Base-by-base conservation (phyloP, 2,329 filamentous ascomycete genomes). In the Zelopaecilomyces penicillatus region DNA sequence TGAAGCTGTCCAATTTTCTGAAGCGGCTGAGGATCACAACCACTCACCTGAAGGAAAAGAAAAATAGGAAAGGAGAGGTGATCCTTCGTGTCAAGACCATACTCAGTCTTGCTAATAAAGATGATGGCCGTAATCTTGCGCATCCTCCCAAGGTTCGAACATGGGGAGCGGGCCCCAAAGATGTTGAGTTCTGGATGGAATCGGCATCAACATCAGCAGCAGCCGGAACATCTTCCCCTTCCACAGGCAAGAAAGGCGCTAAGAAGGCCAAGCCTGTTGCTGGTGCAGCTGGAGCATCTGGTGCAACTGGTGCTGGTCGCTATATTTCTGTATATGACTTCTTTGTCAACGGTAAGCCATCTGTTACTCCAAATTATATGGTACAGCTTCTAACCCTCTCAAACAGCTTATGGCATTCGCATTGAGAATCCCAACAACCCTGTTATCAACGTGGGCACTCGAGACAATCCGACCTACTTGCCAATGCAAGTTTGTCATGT, bases 371-470 rank as follows among this genome's bases (percentile, higher is more conserved):
- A 11, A n/a, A 19, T 47, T 39, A 1, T 26, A 6, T 37, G 9
- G 26, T 19, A 6, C n/a, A 12, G 26, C 31, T 26, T 7, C 36
- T 48, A 30, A 47, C 38, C 27, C 4, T 41, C 11, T 4, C 26
- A 2, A 3, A 12, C 50, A 69, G 52, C 62, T 50, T 56, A 72
- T 43, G 48, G 64, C 39, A 57, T 71, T 61, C 47, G 49, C 45
- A 19, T 65, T 52, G 7, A 57, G 3, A 48, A 68, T 35, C 62
- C 65, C 0, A 45, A 59, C 0, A 46, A 69, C 7, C 74, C 78
- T 0, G 72, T 81, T 2, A 55, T 85, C 53, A 83, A 85, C 51
- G 73, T 81, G 27, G 79, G 78, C n/a, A 77, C 59, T 6, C 51
- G 52, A 1, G 59, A 67, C 1, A 65, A 73, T 11, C 77, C 80